Percentiles rank a stretch among this genome's conserved stretches.
Evolutionary conservation across 1,284 basidiomycete species (phyloP).

Genomic region (Tilletia indica): DNA sequence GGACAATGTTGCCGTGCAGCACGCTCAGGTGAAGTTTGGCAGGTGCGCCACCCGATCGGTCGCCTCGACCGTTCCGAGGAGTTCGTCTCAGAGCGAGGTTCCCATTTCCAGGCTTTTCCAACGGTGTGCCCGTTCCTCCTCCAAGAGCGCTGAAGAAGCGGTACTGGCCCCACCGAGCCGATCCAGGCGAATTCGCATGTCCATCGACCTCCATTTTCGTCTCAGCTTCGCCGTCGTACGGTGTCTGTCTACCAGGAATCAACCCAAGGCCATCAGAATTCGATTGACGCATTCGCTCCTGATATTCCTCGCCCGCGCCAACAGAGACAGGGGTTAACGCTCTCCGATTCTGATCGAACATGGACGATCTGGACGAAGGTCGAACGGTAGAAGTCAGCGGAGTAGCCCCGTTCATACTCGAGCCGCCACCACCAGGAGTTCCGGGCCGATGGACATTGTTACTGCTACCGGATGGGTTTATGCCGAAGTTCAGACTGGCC

Average conservation of each 20-base stretch:
- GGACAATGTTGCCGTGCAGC: constrained; percentile 79
- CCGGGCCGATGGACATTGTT: not conserved
- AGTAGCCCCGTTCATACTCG: not conserved
- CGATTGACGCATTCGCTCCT: too few species aligned
- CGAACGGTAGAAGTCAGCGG: too few species aligned
- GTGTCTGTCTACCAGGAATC: not conserved
- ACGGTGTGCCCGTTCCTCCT: too few species aligned
- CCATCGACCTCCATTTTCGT: not conserved
- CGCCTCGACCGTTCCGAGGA: not conserved
- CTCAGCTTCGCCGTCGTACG: not conserved
- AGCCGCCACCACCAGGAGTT: not conserved
- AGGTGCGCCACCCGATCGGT: not conserved
- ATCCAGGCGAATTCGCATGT: not conserved
- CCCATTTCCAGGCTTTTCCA: too few species aligned
- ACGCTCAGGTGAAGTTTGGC: constrained; percentile 31
- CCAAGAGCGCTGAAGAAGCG: constrained; percentile 5
- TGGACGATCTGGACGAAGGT: too few species aligned
- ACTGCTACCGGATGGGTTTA: not conserved
- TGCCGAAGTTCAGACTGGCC: constrained; percentile 6
- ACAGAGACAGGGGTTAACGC: too few species aligned
- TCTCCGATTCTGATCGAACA: too few species aligned
- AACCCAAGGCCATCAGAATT: too few species aligned
- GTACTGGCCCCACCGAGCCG: constrained; percentile 5
- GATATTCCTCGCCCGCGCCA: too few species aligned
- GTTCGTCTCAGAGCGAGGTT: too few species aligned